phyloP scores from a whole-genome alignment of 495 filamentous ascomycete species.

The Penicillium macrosclerotiorum region DNA sequence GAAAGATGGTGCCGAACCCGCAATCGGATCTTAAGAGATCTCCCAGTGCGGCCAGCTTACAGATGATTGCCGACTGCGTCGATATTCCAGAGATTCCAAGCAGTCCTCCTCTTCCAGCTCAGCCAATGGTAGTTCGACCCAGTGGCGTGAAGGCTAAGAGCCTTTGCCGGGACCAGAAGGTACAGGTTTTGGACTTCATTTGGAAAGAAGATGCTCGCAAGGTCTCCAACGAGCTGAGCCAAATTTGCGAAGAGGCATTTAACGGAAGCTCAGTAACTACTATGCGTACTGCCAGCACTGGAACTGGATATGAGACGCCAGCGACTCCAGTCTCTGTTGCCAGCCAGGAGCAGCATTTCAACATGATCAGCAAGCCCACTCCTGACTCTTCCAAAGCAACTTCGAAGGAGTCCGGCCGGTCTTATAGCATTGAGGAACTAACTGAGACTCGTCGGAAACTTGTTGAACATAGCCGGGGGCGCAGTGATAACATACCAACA shows the following conservation, averaged over 20 bases:
- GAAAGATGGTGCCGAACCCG: constrained; percentile 13
- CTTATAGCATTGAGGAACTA: constrained; percentile 50
- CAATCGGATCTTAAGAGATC: constrained; percentile 21
- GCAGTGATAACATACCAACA: constrained; percentile 36
- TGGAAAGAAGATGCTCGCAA: constrained; percentile 62
- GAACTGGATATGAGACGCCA: constrained; percentile 50
- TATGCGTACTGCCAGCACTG: constrained; percentile 42
- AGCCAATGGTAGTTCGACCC: constrained; percentile 38
- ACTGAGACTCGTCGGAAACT: constrained; percentile 57
- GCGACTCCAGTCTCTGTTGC: constrained; percentile 48
- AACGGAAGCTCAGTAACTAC: constrained; percentile 64
- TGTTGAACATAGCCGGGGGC: constrained; percentile 41
- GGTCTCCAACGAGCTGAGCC: constrained; percentile 64
- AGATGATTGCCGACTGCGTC: constrained; percentile 18
- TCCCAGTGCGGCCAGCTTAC: constrained; percentile 30
- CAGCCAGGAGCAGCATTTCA: constrained; percentile 26
- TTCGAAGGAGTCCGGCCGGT: constrained; percentile 19
- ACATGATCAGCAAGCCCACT: not conserved
- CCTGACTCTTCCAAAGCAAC: constrained; percentile 3
- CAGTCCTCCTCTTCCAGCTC: constrained; percentile 42
- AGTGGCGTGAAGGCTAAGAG: constrained; percentile 25
- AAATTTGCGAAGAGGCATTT: constrained; percentile 80
- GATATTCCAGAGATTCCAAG: constrained; percentile 20
- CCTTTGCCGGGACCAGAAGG: constrained; percentile 34
- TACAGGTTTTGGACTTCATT: constrained; percentile 44